Base-by-base conservation (phyloP, 2,329 filamentous ascomycete species). In the Rhynchosporium graminicola region DNA sequence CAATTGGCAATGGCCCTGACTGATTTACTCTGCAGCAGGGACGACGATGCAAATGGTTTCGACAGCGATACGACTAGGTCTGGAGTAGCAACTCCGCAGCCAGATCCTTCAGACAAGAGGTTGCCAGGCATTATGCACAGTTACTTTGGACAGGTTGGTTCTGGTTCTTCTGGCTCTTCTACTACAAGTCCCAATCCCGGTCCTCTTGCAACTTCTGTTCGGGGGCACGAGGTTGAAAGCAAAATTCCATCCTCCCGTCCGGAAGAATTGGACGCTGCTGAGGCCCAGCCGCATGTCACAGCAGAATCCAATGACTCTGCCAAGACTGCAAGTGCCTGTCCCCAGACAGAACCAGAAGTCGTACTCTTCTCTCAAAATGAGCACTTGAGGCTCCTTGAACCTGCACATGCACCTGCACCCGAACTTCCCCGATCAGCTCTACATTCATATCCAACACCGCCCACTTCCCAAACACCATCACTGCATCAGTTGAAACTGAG, bases 71-170 rank as follows among this genome's bases (percentile, higher is more conserved):
- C 91, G 59, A 95, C 92, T 72, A 90, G 92, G 73, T 96, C 93
- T 71, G 92, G 93, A 74, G 86, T 96, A 76, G 90, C 92, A 69
- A 99, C 95, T 67, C 95, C 95, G 70, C 90, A 93, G 74, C 95
- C 95, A 70, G 94, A 98, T 79, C 88, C 90, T 67, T 88, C 90
- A 74, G 95, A 99, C 81, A 97, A 97, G 80, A 90, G 95, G 79
- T 83, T 96, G 75, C 95, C 95, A 70, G 91, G 92, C 76, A 96
- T 98, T 81, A 89, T 95, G 84, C 86, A 87, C 77, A 96, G 89
- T 83, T 97, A 95, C 83, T 97, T 98, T 85, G 90, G 89, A 82
- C 95, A 99, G 94, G 95, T 99, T 96, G 88, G 95, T 97, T 85
- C 85, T 83, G 86, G 85, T 82, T 86, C 87, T 87, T 83, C 84